A percentile compares a stretch with the other conserved stretches of the same genome.
These are phyloP conservation scores for Pseudocercospora crystallina DNA, from an alignment of 2,329 filamentous ascomycete genomes.

Conservation along the genomic window DNA sequence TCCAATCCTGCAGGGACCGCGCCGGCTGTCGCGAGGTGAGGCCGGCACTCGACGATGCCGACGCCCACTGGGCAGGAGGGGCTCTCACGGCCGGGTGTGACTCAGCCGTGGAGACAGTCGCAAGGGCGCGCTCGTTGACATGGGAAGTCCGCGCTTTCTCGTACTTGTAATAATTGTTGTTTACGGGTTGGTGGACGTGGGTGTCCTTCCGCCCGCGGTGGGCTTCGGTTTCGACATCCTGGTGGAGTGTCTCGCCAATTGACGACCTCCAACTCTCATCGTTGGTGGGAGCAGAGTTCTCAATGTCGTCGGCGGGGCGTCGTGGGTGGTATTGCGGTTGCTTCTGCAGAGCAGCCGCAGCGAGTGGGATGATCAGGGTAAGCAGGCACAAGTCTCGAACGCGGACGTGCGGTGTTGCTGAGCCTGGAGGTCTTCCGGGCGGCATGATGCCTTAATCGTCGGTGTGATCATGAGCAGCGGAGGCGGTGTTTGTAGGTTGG, in stretches of 20 bases:
- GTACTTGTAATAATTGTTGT: slow-evolving; percentile 26
- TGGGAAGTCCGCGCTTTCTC: slow-evolving; percentile 32
- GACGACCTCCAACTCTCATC: slow-evolving; percentile 19
- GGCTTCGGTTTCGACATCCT: slow-evolving; percentile 23
- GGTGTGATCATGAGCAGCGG: slow-evolving; percentile 2
- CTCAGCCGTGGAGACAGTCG: slow-evolving; percentile 92
- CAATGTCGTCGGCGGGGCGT: slow-evolving; percentile 14
- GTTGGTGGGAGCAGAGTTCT: slow-evolving; percentile 23
- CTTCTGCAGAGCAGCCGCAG: slow-evolving; percentile 41
- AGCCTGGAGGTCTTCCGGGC: slow-evolving; percentile 32
- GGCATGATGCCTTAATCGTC: slow-evolving; percentile 32
- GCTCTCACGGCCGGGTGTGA: slow-evolving; percentile 79
- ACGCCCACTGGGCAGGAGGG: slow-evolving; percentile 67
- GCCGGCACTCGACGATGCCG: slow-evolving; percentile 53
- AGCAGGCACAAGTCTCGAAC: slow-evolving; percentile 32
- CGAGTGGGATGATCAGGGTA: slow-evolving; percentile 31
- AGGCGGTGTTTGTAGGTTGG: not conserved
- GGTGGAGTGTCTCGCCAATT: slow-evolving; percentile 28
- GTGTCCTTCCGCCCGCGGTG: slow-evolving; percentile 31
- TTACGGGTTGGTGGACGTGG: slow-evolving; percentile 14
- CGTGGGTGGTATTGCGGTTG: slow-evolving; percentile 28
- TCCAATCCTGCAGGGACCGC: slow-evolving; percentile 98
- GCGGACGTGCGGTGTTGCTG: slow-evolving; percentile 23
- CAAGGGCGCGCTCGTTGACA: slow-evolving; percentile 84
- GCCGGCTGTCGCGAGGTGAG: slow-evolving; percentile 79